These are phyloP conservation scores for Cryphonectria japonica DNA, from an alignment of 2,329 filamentous ascomycete genomes.

Conservation along the genomic window DNA sequence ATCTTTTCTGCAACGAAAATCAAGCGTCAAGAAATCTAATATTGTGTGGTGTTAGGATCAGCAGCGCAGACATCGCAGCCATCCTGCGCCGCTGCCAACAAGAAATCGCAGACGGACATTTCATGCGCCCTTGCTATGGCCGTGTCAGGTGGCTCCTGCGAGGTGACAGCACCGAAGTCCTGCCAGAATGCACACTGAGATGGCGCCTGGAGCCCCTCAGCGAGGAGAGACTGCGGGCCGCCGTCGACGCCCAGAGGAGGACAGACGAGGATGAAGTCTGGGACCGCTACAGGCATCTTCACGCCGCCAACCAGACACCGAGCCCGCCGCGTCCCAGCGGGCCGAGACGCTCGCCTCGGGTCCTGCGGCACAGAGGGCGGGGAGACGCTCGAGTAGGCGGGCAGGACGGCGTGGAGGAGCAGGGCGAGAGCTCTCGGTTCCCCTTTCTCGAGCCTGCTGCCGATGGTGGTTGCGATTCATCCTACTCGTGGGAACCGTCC, in stretches of 20 bases:
- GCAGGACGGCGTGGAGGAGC: not conserved
- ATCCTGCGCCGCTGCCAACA: not conserved
- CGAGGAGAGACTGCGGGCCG: not conserved
- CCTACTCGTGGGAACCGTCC: not conserved
- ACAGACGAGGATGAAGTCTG: not conserved
- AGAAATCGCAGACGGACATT: not conserved
- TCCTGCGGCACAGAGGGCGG: not conserved
- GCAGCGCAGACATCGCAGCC: not conserved
- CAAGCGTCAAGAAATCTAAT: not conserved
- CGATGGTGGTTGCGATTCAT: not conserved
- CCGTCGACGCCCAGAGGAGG: not conserved
- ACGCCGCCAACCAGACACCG: not conserved
- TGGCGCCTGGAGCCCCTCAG: not conserved
- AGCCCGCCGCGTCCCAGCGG: not conserved
- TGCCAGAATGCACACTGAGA: not conserved
- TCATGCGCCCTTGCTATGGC: not conserved
- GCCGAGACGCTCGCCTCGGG: not conserved
- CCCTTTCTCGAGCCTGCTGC: not conserved
- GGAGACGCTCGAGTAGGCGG: not conserved
- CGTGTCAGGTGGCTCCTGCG: not conserved
- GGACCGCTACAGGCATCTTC: not conserved
- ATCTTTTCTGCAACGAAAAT: not conserved
- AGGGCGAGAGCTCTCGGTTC: not conserved
- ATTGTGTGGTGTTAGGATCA: not conserved
- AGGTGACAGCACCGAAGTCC: not conserved